Base-by-base conservation (phyloP, 257 asterid genomes). In the Pogostemon cablin region DNA sequence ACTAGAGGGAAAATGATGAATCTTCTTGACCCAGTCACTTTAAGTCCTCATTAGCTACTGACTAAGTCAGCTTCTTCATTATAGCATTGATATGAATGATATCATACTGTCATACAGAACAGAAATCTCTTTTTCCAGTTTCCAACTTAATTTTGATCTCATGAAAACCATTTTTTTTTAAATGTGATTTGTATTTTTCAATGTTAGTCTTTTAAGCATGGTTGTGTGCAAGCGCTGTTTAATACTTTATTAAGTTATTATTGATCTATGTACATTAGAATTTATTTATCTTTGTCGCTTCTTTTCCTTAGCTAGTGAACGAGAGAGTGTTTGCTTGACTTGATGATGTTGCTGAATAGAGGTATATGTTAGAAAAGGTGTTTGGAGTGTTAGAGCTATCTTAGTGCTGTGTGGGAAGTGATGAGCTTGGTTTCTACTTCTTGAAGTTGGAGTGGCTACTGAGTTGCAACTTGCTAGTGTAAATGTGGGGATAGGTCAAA, bases 381-480 rank as follows among this genome's bases (percentile, higher is more conserved):
- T 42, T 47, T 53, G 12, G 48, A 44, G 62, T 38, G 62, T 62
- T 43, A 65, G 67, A 44, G 9, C 54, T 39, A 12, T 7, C 41
- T 32, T 34, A 44, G 9, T 66, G 68, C 57, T 25, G 8, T 42
- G 62, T 49, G 52, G 38, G 38, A 49, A 25, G 8, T 40, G 71
- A 41, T 57, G 50, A 42, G 20, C 60, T 53, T 35, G 44, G 61
- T 17, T 62, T 57, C 50, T 39, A 56, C 10, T 20, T 49, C 44
- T 50, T 50, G 46, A 58, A 58, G 64, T 43, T 58, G 4, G 46
- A 12, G 62, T 56, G 41, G 64, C 46, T 25, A 10, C 64, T 58
- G 64, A 58, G 64, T 58, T 58, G 64, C 64, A 11, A 58, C 44
- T 58, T 58, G 64, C 64, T 4, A 58, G 64, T 58, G 37, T 12